phyloP scores from a whole-genome alignment of 805 yeast genomes.

The Spathaspora girioi region DNA sequence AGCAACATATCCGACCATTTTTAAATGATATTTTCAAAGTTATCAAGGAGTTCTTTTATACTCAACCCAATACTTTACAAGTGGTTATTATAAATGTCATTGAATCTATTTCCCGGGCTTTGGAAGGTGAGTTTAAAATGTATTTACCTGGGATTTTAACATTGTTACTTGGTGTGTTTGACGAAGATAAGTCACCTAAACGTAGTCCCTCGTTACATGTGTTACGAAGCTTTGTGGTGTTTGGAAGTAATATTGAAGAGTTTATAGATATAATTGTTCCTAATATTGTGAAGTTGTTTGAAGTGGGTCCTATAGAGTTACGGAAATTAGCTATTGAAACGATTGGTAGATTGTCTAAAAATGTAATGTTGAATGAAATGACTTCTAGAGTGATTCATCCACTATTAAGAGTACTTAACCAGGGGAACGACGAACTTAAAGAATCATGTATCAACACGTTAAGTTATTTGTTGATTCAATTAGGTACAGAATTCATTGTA shows the following conservation, averaged over 20 bases:
- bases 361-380: constrained; percentile 76
- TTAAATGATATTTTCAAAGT: constrained; percentile 71
- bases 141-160: constrained; percentile 77
- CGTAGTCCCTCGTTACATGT: constrained; percentile 67
- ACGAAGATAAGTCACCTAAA: constrained; percentile 62
- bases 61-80: constrained; percentile 54
- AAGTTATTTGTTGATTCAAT: constrained; percentile 70
- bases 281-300: constrained; percentile 75
- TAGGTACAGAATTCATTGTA: constrained; percentile 80
- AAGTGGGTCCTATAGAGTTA: constrained; percentile 58
- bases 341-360: constrained; percentile 74
- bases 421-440: constrained; percentile 54
- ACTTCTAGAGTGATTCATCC: constrained; percentile 90
- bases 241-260: constrained; percentile 87
- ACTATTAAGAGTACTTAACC: constrained; percentile 60
- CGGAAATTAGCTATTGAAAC: constrained; percentile 76
- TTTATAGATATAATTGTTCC: constrained; percentile 87
- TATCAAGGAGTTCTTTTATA: constrained; percentile 67
- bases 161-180: constrained; percentile 69
- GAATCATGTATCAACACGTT: constrained; percentile 73
- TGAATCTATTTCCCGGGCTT: constrained; percentile 78
- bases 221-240: constrained; percentile 75
- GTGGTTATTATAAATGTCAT: constrained; percentile 75
- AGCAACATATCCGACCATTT: constrained; percentile 84
- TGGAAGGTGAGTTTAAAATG: constrained; percentile 89